Base-by-base conservation (phyloP, 2,329 filamentous ascomycete species). In the Penicillium aurantiogriseum region DNA sequence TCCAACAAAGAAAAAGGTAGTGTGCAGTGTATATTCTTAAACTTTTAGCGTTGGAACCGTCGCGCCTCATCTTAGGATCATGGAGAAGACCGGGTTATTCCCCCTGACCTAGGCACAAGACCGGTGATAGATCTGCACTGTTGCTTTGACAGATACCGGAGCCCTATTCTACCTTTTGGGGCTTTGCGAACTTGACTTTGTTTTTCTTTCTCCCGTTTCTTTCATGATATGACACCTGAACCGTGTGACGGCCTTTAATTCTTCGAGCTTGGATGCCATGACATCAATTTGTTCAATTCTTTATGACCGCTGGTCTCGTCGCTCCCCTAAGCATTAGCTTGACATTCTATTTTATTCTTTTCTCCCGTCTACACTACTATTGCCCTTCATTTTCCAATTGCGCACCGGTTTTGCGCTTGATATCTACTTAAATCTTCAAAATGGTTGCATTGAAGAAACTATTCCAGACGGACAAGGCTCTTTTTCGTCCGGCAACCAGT, bases 371-470 rank as follows among this genome's bases (percentile, higher is more conserved):
- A 51, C 35, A 43, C 43, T 49, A 35, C 55, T 44, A 23, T 51
- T 50, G 51, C 19, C 29, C 11, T 35, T 54, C 47, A 21, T 50
- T 35, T 50, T 39, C 19, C 40, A 36, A 43, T 43, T 45, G 52
- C 29, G 36, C 49, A 29, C 44, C 51, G 36, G 21, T 21, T 44
- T 51, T 50, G 44, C 48, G 40, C 39, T 56, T 49, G 52, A 53
- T 48, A 56, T 47, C 44, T 38, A 51, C 38, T 35, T 35, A 27
- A 42, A 46, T 10, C 29, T 61, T 45, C 55, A 67, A 46, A 10
- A 76, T 76, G 73, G 72, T 70, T 42, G 68, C 59, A 31, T 58
- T 76, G 35, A 73, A 65, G 60, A 72, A 68, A 44, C 57, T 76
- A n/a, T 75, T 76, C 42, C 61, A 64, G 27, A 47, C 63, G 47